Conservation (phyloP, 768 basidiomycete genomes). For the Auricularia auricula-judae region DNA sequence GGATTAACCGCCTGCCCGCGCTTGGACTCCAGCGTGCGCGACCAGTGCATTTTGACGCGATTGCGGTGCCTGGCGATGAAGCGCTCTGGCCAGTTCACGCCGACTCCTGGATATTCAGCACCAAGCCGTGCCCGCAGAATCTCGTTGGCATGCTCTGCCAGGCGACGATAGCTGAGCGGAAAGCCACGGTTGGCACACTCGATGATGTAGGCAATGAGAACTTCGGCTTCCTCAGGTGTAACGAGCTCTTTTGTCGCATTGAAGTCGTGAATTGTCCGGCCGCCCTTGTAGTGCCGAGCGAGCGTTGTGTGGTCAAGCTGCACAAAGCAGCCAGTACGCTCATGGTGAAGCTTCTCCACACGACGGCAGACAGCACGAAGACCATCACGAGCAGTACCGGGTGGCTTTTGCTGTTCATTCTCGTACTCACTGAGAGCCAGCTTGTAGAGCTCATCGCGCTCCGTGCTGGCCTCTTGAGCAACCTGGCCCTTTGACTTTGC, state of each 20-base stretch:
- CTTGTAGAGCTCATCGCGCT: no score
- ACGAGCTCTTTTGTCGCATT: constrained; percentile 22
- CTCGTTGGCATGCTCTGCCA: constrained; percentile 25
- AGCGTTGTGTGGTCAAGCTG: constrained; percentile 13
- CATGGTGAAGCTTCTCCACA: no score
- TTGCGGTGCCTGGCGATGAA: constrained; percentile 6
- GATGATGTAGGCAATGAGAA: no score
- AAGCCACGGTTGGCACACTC: constrained; percentile 20
- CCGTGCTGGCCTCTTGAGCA: no score
- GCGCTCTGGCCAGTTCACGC: constrained; percentile 2
- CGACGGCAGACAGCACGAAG: no score
- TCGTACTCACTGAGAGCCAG: no score
- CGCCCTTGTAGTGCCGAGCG: constrained; percentile 9
- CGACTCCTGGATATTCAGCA: background rate
- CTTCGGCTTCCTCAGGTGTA: constrained; percentile 17
- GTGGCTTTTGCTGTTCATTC: no score
- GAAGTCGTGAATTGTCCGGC: constrained; percentile 14
- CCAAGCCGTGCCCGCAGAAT: constrained; percentile 6
- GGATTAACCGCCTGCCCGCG: background rate
- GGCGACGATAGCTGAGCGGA: constrained; percentile 21
- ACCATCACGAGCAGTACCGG: no score
- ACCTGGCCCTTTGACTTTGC: no score
- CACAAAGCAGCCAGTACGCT: constrained; percentile 2
- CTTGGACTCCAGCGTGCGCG: background rate
- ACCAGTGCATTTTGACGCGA: constrained; percentile 1